Conservation (phyloP, 1,284 basidiomycete species). For the Caloboletus inedulis region DNA sequence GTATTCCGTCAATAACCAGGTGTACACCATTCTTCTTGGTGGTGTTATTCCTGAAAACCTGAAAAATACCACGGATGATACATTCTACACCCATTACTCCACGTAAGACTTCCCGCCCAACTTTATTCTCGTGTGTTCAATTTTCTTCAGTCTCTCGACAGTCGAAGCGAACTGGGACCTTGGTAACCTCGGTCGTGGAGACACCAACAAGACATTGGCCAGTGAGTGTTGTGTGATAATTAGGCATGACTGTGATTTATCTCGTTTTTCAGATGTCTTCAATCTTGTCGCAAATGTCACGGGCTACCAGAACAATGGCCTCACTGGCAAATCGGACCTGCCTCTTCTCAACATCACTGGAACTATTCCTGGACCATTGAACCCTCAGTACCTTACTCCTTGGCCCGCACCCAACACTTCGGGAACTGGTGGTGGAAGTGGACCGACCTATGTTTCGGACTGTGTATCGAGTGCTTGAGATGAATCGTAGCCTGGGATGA, state of each 20-base stretch:
- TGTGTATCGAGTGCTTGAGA: slow-evolving; percentile 29
- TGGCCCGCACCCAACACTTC: slow-evolving; percentile 41
- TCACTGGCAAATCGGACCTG: slow-evolving; percentile 15
- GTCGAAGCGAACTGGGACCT: slow-evolving; percentile 66
- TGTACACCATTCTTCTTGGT: slow-evolving; percentile 52
- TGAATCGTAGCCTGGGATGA: slow-evolving; percentile 33
- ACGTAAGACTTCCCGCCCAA: slow-evolving; percentile 16
- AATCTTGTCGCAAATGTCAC: slow-evolving; percentile 41
- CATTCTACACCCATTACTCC: slow-evolving; percentile 67
- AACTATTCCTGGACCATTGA: slow-evolving; percentile 33
- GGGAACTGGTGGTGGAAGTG: slow-evolving; percentile 39
- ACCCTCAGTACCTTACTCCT: slow-evolving; percentile 39
- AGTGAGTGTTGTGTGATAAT: slow-evolving; percentile 17
- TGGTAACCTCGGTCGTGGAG: slow-evolving; percentile 54
- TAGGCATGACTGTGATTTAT: not conserved
- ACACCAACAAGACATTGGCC: slow-evolving; percentile 41
- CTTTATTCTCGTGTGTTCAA: not conserved
- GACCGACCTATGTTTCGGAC: slow-evolving; percentile 36
- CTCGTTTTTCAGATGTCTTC: slow-evolving; percentile 42
- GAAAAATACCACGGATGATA: slow-evolving; percentile 46
- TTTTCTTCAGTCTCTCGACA: slow-evolving; percentile 42
- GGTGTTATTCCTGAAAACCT: slow-evolving; percentile 45
- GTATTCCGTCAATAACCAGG: slow-evolving; percentile 42
- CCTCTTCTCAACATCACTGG: slow-evolving; percentile 32
- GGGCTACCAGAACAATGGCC: slow-evolving; percentile 35